phyloP scores from a whole-genome alignment of 371 early-diverging fungal genomes.

The Cokeromyces recurvatus region DNA sequence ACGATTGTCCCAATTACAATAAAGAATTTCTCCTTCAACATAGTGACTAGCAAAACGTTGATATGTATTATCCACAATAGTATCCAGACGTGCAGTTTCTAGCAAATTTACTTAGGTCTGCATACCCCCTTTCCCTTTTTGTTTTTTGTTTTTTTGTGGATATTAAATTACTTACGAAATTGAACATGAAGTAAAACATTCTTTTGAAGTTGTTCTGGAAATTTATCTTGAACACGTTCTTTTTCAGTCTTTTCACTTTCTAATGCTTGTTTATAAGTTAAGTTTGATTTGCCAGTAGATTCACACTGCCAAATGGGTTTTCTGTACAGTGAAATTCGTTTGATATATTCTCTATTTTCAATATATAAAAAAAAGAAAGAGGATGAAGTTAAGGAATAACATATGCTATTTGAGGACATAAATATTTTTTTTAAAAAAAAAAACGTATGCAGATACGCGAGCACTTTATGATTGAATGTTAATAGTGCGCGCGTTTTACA shows the following conservation, averaged over 20 bases:
- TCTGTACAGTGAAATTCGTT: slow-evolving; percentile 62
- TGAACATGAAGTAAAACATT: slow-evolving; percentile 62
- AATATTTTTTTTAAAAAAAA: no score
- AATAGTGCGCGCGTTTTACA: neutral
- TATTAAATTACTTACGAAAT: slow-evolving; percentile 49
- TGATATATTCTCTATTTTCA: slow-evolving; percentile 64
- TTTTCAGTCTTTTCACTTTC: slow-evolving; percentile 66
- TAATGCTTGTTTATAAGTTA: slow-evolving; percentile 80
- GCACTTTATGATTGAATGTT: no score
- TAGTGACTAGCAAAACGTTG: slow-evolving; percentile 43
- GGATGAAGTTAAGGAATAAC: neutral
- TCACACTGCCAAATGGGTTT: slow-evolving; percentile 79
- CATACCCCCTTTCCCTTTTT: no score
- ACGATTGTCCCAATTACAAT: slow-evolving; percentile 48
- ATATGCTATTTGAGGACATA: no score
- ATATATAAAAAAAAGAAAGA: neutral
- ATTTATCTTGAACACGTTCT: slow-evolving; percentile 51
- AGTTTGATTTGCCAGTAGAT: slow-evolving; percentile 63
- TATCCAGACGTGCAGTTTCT: slow-evolving; percentile 53
- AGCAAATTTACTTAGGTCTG: no score
- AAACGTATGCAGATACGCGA: no score
- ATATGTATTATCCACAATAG: slow-evolving; percentile 49
- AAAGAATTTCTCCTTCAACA: slow-evolving; percentile 40
- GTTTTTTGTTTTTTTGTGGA: no score
- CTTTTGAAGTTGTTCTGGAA: slow-evolving; percentile 64